Percentiles rank a stretch among this genome's conserved stretches.
These are phyloP conservation scores for Exophiala phaeomuriformis DNA, from an alignment of 2,329 filamentous ascomycete species.

Conservation along the genomic window DNA sequence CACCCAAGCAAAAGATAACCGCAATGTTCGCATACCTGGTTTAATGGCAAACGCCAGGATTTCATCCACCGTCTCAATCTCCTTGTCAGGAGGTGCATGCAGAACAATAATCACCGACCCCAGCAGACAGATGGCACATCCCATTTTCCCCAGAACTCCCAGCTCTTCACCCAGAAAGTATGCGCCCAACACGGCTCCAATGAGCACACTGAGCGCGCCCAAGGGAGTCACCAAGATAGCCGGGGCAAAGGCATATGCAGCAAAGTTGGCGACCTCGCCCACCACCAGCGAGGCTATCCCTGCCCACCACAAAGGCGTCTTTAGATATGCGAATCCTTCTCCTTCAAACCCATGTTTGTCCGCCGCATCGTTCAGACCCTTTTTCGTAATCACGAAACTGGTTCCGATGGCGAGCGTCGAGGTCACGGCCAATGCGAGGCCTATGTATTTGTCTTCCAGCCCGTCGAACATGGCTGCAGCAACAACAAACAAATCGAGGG, in stretches of 20 bases:
- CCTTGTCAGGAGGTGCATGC: conserved; percentile 88
- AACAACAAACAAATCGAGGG: not conserved
- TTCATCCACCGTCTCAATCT: conserved; percentile 83
- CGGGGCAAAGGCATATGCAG: conserved; percentile 94
- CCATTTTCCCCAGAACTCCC: conserved; percentile 84
- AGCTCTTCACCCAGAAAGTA: conserved; percentile 89
- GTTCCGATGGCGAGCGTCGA: conserved; percentile 57
- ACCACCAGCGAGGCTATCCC: conserved; percentile 85
- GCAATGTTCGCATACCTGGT: conserved; percentile 57
- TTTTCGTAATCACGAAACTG: conserved; percentile 99
- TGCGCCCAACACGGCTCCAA: conserved; percentile 87
- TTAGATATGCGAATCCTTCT: conserved; percentile 88
- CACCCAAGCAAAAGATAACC: not conserved
- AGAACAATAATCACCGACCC: conserved; percentile 96
- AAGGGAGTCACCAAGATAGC: conserved; percentile 97
- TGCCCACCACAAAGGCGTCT: conserved; percentile 95
- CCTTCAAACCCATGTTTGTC: conserved; percentile 93
- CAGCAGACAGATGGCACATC: conserved; percentile 91
- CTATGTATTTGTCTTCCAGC: conserved; percentile 38
- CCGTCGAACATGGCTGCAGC: conserved; percentile 16
- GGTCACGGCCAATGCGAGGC: conserved; percentile 40
- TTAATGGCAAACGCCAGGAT: conserved; percentile 85
- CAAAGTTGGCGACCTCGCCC: conserved; percentile 94
- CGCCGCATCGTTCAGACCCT: conserved; percentile 87
- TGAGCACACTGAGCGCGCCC: conserved; percentile 86